Conservation (phyloP, 2,329 filamentous ascomycete genomes). For the Trichoderma aggressivum region DNA sequence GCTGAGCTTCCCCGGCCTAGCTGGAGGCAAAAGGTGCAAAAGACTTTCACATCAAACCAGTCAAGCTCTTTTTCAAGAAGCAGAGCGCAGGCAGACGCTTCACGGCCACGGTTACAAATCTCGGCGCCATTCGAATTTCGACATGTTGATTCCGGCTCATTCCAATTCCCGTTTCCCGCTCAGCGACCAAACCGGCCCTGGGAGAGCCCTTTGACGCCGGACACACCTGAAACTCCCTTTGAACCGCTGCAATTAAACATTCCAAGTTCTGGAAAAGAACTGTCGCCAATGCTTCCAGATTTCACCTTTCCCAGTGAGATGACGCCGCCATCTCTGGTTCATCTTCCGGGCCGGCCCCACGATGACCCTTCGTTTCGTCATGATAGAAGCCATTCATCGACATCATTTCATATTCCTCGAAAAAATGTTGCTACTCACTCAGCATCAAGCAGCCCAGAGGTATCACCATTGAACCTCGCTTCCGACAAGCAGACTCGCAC, state of each 20-base stretch:
- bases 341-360: slow-evolving; percentile 32
- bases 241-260: slow-evolving; percentile 57
- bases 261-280: slow-evolving; percentile 37
- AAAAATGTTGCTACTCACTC: slow-evolving; percentile 34
- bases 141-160: slow-evolving; percentile 51
- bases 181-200: slow-evolving; percentile 14
- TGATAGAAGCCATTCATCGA: slow-evolving; percentile 47
- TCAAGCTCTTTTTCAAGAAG: slow-evolving; percentile 46
- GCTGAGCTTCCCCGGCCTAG: slow-evolving; percentile 20
- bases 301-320: slow-evolving; percentile 42
- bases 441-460: slow-evolving; percentile 25
- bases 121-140: slow-evolving; percentile 59
- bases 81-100: slow-evolving; percentile 43
- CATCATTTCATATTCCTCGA: slow-evolving; percentile 56
- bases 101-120: slow-evolving; percentile 53
- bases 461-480: slow-evolving; percentile 38
- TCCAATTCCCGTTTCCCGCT: slow-evolving; percentile 33
- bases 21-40: slow-evolving; percentile 23
- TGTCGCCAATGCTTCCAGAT: slow-evolving; percentile 56
- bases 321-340: slow-evolving; percentile 39
- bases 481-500: slow-evolving; percentile 39
- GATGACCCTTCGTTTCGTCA: slow-evolving; percentile 33
- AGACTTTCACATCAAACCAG: slow-evolving; percentile 33
- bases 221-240: slow-evolving; percentile 36
- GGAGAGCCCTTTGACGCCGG: slow-evolving; percentile 28